Base-by-base conservation (phyloP, 176 grass and related monocot genomes). In the Dendrocalamus sinicus region DNA sequence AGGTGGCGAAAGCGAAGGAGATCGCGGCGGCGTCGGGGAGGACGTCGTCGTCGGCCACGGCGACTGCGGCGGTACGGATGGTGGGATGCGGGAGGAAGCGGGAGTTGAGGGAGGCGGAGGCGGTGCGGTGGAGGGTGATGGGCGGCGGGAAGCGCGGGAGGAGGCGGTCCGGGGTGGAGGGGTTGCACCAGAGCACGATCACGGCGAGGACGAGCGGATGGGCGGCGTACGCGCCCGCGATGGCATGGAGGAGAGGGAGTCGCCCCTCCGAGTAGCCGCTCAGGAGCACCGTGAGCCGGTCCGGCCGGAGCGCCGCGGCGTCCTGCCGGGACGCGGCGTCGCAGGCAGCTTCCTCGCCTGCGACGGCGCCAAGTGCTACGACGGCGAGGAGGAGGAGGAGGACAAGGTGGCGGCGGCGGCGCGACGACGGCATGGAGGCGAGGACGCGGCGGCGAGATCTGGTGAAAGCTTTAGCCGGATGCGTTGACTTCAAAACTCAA, bases 271-370 rank as follows among this genome's bases (percentile, higher is more conserved):
- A 98, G 91, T 78, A 93, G 39, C 95, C 93, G 77, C 77, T 95
- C 53, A 98, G 87, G 24, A 98, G 83, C 78, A 95, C 79, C 35
- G 95, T 95, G 22, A 98, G 87, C n/a, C 89, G 87, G 80, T 98
- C 89, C 73, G 86, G 74, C 20, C 85, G 89, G 1, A 94, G 87
- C 2, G 44, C 55, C 9, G 77, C 52, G 1, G 26, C 73, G 71
- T 89, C 87, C 43, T 80, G 75, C 12, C 47, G 80, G 74, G 81
- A 81, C 19, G 55, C 79, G 12, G 46, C 67, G 22, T n/a, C 59
- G 62, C 89, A 95, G 64, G 88, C 63, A 11, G 59, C 79, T 10
- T 43, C 79, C n/a, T 50, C 70, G 37, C 20, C 74, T 19, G 64
- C 6, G 10, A 46, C 40, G 50, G 81, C 10, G 23, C 7, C 50